Percentiles rank a stretch among this genome's conserved stretches.
phyloP scores from a whole-genome alignment of 176 grass and related monocot genomes.

The Saccharum officinarum region DNA sequence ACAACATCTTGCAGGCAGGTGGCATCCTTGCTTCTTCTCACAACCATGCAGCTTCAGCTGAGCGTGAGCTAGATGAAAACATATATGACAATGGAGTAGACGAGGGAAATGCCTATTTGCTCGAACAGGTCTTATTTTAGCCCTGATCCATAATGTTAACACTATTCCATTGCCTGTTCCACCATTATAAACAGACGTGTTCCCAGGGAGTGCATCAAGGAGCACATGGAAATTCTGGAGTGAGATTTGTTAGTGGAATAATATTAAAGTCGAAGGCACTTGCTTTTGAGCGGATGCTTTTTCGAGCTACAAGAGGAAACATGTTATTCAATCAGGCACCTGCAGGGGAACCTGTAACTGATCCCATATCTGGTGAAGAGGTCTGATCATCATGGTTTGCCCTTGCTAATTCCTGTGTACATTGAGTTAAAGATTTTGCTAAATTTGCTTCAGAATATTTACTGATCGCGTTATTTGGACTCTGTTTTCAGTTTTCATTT shows the following conservation, averaged over 20 bases:
- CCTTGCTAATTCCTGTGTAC: conserved; percentile 32
- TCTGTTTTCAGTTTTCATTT: conserved; percentile 13
- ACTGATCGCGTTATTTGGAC: conserved; percentile 14
- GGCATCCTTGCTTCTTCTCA: conserved; percentile 91
- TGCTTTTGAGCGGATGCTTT: conserved; percentile 97
- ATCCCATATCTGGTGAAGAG: conserved; percentile 93
- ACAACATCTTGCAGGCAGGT: conserved; percentile 97
- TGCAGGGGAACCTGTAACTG: conserved; percentile 87
- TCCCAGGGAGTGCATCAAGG: conserved; percentile 62
- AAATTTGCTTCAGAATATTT: conserved; percentile 13
- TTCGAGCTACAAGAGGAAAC: conserved; percentile 96
- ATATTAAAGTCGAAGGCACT: conserved; percentile 90
- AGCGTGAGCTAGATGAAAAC: conserved; percentile 87
- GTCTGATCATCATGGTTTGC: conserved; percentile 54
- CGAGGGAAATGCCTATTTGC: conserved; percentile 65
- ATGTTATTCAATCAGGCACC: conserved; percentile 95
- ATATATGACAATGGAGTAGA: conserved; percentile 66
- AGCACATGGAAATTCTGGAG: conserved; percentile 65
- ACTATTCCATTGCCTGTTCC: conserved; percentile 15
- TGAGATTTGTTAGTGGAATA: conserved; percentile 96
- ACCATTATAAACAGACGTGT: conserved; percentile 33
- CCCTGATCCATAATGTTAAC: conserved; percentile 24
- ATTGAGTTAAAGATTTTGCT: conserved; percentile 22
- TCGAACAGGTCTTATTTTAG: conserved; percentile 77
- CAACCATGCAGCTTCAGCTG: conserved; percentile 74